A percentile compares a stretch with the other conserved stretches of the same genome.
These are phyloP conservation scores for Populus tomentosa DNA, from an alignment of 441 rosid species.

Conservation along the genomic window DNA sequence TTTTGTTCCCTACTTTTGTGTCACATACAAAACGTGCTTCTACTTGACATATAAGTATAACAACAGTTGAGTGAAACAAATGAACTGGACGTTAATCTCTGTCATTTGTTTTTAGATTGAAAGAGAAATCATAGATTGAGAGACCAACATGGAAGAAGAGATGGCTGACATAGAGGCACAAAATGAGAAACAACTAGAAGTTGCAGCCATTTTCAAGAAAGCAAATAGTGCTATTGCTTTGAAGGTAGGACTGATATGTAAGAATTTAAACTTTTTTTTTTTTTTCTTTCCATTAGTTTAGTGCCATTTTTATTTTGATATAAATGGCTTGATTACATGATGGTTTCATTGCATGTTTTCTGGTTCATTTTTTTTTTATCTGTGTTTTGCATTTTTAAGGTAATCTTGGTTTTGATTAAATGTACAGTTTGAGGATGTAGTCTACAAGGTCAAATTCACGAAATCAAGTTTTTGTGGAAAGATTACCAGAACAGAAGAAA, in stretches of 20 bases:
- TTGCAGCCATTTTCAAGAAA: constrained; percentile 27
- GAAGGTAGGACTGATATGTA: constrained; percentile 25
- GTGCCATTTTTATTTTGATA: background rate
- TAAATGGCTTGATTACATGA: background rate
- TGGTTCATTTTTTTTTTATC: background rate
- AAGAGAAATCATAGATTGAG: background rate
- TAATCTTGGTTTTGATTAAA: background rate
- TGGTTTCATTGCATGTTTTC: background rate
- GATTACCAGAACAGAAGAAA: constrained; percentile 27
- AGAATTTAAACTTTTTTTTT: background rate
- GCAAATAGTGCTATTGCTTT: constrained; percentile 38
- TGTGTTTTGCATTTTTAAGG: background rate
- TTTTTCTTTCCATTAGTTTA: background rate
- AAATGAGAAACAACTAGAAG: constrained; percentile 20
- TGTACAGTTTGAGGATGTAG: constrained; percentile 52
- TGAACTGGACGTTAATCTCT: background rate
- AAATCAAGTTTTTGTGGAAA: constrained; percentile 18
- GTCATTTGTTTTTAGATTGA: background rate
- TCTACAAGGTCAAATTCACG: constrained; percentile 35
- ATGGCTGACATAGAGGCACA: constrained; percentile 30
- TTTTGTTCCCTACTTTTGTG: background rate
- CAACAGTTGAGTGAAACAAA: background rate
- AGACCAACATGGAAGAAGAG: background rate
- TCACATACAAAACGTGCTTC: background rate
- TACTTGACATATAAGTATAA: background rate